Base-by-base conservation (phyloP, 345 rosid genomes). In the Noccaea bulbosa region DNA sequence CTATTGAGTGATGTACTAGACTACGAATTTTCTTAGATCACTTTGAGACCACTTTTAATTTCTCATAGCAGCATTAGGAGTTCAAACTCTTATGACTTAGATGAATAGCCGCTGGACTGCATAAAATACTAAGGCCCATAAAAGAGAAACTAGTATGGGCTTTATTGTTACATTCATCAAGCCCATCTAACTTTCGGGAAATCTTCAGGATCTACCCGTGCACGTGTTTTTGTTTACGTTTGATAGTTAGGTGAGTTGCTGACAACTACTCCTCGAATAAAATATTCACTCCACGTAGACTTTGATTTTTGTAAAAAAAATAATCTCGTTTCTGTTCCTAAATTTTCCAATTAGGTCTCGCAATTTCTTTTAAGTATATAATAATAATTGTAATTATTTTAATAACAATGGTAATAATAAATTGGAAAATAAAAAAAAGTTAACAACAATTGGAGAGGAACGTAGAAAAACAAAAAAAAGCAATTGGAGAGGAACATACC, bases 231-330 rank as follows among this genome's bases (percentile, higher is more conserved):
- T 17, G 37, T 27, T 12, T 47, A 40, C 39, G 63, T 24, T 61
- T 68, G 64, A 43, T 15, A 75, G 57, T 68, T 75, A 75, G 78
- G 78, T 74, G 74, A 68, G 64, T 61, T 61, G 78, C 44, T 67
- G 69, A 60, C 64, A 52, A 67, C 43, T 41, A 30, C 38, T 46
- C 2, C 14, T 24, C 17, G 16, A 22, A 46, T 46, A 56, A n/a
- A 35, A 35, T 34, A 51, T 52, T 16, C 12, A 27, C n/a, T 48
- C 44, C 20, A 45, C 32, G 11, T 70, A 20, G 35, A 43, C 37
- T 10, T 61, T 52, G 3, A 51, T 7, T 37, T 44, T 7, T 4
- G 1, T 8, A 8, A 47, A 8, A 33, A 8, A 48, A 8, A 2
- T n/a, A 12, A 70, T 14, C 49, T 37, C 7, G 32, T 47, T 11